These are phyloP conservation scores for Kalmanozyma brasiliensis DNA, from an alignment of 1,284 basidiomycete genomes.

Conservation along the genomic window DNA sequence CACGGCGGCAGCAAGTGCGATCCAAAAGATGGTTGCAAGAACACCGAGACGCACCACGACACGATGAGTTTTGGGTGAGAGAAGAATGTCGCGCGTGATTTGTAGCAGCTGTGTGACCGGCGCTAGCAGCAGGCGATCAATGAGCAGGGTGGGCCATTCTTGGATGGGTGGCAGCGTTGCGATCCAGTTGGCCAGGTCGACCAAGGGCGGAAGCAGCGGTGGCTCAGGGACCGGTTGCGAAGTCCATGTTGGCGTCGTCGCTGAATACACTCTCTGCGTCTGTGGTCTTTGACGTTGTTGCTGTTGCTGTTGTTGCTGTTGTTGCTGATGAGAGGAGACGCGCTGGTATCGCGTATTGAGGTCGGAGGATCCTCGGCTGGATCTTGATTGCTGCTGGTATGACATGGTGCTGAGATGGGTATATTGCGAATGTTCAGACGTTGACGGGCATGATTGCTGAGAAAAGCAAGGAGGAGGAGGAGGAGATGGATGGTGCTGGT, in stretches of 20 bases:
- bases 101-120: slow-evolving; percentile 39
- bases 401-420: slow-evolving; percentile 15
- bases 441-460: not conserved
- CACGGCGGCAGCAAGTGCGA: slow-evolving; percentile 55
- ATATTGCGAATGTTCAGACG: not conserved
- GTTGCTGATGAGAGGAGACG: slow-evolving; percentile 32
- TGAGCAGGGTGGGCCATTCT: slow-evolving; percentile 49
- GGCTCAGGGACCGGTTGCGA: slow-evolving; percentile 45
- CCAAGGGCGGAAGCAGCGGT: slow-evolving; percentile 36
- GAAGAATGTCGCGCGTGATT: slow-evolving; percentile 48
- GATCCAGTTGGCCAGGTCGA: slow-evolving; percentile 44
- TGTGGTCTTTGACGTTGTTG: slow-evolving; percentile 14
- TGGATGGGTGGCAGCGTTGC: slow-evolving; percentile 48
- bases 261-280: slow-evolving; percentile 10
- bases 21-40: slow-evolving; percentile 55
- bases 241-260: slow-evolving; percentile 30
- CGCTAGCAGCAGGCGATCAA: slow-evolving; percentile 39
- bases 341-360: slow-evolving; percentile 35
- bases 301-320: slow-evolving; percentile 18
- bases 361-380: slow-evolving; percentile 24
- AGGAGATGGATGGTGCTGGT: not conserved
- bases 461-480: not conserved
- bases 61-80: slow-evolving; percentile 62
- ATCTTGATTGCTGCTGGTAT: slow-evolving; percentile 13
- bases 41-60: slow-evolving; percentile 59